Conservation (phyloP, 2,329 filamentous ascomycete species). For the Fusarium aywerte region DNA sequence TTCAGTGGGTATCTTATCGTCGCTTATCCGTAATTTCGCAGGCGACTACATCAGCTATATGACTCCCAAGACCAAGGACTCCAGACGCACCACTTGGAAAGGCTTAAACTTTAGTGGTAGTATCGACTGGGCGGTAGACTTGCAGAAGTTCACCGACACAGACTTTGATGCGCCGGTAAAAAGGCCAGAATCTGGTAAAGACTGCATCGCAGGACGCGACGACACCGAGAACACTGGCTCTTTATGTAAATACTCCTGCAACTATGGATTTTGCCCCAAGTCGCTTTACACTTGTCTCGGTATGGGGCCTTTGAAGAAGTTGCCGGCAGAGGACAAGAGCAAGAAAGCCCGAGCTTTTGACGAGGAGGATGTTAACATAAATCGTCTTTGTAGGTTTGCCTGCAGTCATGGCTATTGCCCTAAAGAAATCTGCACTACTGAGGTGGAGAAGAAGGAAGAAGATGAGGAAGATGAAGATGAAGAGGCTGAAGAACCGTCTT, state of each 20-base stretch:
- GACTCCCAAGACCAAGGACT: not conserved
- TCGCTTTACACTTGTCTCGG: not conserved
- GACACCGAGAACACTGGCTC: not conserved
- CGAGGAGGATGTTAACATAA: not conserved
- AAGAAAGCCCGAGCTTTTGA: not conserved
- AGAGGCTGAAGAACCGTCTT: not conserved
- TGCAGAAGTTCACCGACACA: not conserved
- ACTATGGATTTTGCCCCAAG: not conserved
- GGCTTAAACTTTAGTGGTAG: slow-evolving; percentile 3
- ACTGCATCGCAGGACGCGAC: not conserved
- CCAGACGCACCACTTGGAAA: not conserved
- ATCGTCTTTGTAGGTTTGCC: not conserved
- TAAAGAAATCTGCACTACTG: not conserved
- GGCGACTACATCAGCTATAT: slow-evolving; percentile 7
- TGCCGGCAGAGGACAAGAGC: not conserved
- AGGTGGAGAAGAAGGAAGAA: not conserved
- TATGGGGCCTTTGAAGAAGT: not conserved
- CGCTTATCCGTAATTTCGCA: not conserved
- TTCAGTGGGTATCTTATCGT: not conserved
- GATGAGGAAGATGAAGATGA: not conserved
- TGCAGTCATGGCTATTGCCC: not conserved
- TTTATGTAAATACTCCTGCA: not conserved
- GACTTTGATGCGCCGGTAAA: not conserved
- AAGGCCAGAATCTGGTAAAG: not conserved
- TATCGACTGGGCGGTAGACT: not conserved